phyloP scores from a whole-genome alignment of 1,139 yeast species.

The Debaryomyces fabryi region DNA sequence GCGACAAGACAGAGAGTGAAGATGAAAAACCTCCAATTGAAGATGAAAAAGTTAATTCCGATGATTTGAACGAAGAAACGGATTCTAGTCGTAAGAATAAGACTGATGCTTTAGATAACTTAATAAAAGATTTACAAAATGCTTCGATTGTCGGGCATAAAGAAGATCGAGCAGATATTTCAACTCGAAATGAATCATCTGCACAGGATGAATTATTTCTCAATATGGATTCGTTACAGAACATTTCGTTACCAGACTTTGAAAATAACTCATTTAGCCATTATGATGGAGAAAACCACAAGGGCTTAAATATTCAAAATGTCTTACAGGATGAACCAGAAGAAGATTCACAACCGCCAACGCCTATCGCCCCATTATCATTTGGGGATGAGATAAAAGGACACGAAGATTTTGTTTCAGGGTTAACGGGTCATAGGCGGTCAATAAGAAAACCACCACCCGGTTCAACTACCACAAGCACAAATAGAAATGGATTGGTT shows the following conservation, averaged over 20 bases:
- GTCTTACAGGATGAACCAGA: constrained; percentile 13
- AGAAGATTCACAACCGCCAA: constrained; percentile 20
- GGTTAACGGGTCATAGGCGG: constrained; percentile 32
- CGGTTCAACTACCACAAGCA: neutral
- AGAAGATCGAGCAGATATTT: neutral
- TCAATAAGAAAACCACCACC: constrained; percentile 43
- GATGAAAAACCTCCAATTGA: neutral
- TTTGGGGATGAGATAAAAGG: constrained; percentile 25
- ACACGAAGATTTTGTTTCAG: constrained; percentile 33
- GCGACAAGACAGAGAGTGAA: constrained; percentile 15
- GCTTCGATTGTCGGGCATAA: constrained; percentile 18
- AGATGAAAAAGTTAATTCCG: neutral
- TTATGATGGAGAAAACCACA: constrained; percentile 16
- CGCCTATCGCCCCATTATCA: constrained; percentile 37
- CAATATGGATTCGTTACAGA: constrained; percentile 24
- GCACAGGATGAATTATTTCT: constrained; percentile 20
- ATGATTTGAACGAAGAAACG: neutral
- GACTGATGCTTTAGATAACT: constrained; percentile 37
- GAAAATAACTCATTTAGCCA: constrained; percentile 23
- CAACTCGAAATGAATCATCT: neutral
- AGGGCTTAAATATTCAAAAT: constrained; percentile 8
- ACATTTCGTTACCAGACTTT: constrained; percentile 33
- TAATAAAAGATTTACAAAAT: constrained; percentile 38
- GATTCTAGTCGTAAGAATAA: constrained; percentile 12
- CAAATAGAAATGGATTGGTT: constrained; percentile 21